Conservation (phyloP, 2,329 filamentous ascomycete genomes). For the Talaromyces sp. region DNA sequence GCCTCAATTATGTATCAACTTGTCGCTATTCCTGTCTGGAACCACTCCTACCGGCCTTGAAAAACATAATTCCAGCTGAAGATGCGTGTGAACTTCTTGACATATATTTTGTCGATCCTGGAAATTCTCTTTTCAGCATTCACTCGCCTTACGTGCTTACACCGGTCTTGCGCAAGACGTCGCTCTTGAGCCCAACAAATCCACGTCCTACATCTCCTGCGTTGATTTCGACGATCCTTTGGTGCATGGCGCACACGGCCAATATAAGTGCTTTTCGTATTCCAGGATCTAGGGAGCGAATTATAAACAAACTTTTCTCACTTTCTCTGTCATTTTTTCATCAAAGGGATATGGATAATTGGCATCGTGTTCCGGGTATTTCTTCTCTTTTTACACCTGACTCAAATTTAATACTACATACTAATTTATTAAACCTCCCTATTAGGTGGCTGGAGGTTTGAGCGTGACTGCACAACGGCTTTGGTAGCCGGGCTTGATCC, state of each 20-base stretch:
- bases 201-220: constrained; percentile 42
- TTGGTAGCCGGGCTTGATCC: neutral
- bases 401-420: neutral
- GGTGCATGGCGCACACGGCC: constrained; percentile 45
- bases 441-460: neutral
- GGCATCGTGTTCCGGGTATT: neutral
- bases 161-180: constrained; percentile 42
- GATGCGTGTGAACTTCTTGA: constrained; percentile 46
- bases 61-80: constrained; percentile 33
- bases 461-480: constrained; percentile 17
- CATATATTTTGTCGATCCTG: constrained; percentile 44
- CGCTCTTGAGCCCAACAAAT: constrained; percentile 36
- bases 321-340: neutral
- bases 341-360: neutral
- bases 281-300: constrained; percentile 36
- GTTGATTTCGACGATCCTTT: constrained; percentile 45
- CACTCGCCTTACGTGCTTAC: constrained; percentile 47
- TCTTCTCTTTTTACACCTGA: neutral
- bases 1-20: neutral
- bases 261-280: constrained; percentile 41
- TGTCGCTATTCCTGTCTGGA: neutral
- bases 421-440: neutral
- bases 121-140: constrained; percentile 39
- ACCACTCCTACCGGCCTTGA: constrained; percentile 29
- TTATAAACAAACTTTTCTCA: constrained; percentile 11